Base-by-base conservation (phyloP, 2,329 filamentous ascomycete genomes). In the Pseudogymnoascus sp. region DNA sequence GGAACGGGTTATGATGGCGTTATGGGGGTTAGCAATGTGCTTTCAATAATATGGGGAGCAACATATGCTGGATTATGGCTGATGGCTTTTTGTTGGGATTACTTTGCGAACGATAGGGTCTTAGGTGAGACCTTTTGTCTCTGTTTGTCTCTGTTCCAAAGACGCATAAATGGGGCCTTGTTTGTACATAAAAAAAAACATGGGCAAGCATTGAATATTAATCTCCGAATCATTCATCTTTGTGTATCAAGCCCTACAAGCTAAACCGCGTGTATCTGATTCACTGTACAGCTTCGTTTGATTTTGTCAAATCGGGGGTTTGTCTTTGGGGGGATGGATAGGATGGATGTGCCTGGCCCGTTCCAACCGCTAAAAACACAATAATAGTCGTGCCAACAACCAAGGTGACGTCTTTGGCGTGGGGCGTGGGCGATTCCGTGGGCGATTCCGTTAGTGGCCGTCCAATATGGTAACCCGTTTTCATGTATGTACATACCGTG, bases 391-490 rank as follows among this genome's bases (percentile, higher is more conserved):
- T 42, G 38, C 9, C 8, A 21, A 47, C 13, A 26, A 26, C 42
- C 21, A 13, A n/a, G 10, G 28, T 57, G 50, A 57, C 50, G 50
- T 57, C 50, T 57, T 47, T 9, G 23, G 10, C 28, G n/a, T 57
- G 50, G 50, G 50, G 28, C 50, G 50, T 57, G 50, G 50, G n/a
- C 28, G 19, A 57, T 10, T 57, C 50, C 50, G 50, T 57, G 50
- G 50, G n/a, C 28, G 19, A 57, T 10, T 57, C 50, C 50, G n/a
- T 57, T 57, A 57, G 50, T 57, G 50, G 26, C 28, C n/a, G 50
- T 57, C 28, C 28, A 57, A 57, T 57, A 57, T 26, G 17, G 50
- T 57, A 57, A 19, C 50, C 28, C 50, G 50, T 57, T 33, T 57
- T 57, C 50, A 57, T 33, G 28, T 33, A 21, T 13, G 26, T 57